phyloP scores from a whole-genome alignment of 176 grass and related monocot species.

The barley (Hordeum vulgare) region DNA sequence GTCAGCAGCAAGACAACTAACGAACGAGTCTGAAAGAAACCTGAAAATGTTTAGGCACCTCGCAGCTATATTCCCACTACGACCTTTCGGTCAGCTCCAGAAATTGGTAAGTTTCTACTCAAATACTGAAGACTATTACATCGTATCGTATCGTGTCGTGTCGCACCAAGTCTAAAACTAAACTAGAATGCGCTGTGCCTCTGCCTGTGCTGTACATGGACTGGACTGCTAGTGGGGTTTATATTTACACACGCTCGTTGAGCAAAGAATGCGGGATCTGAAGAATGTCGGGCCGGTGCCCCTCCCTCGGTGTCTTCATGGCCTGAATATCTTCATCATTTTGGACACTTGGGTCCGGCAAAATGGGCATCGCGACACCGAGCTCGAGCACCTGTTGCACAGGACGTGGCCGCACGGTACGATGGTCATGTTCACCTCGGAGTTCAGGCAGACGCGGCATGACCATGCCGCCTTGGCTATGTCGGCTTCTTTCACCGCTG shows the following conservation, averaged over 20 bases:
- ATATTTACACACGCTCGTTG: conserved; percentile 23
- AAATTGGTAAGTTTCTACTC: too few species aligned
- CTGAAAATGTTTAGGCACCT: not conserved
- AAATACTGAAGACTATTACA: too few species aligned
- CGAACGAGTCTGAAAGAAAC: not conserved
- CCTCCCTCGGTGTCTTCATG: conserved; percentile 29
- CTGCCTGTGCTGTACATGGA: conserved; percentile 8
- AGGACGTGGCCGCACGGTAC: conserved; percentile 90
- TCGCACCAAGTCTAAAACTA: too few species aligned
- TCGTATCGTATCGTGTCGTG: too few species aligned
- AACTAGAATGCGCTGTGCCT: too few species aligned
- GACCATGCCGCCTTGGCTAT: conserved; percentile 77
- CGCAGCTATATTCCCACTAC: not conserved
- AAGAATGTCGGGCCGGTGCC: not conserved
- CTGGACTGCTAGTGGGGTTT: not conserved
- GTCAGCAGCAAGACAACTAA: not conserved
- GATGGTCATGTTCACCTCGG: conserved; percentile 69
- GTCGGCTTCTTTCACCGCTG: conserved; percentile 79
- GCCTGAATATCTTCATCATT: conserved; percentile 92
- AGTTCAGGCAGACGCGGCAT: conserved; percentile 77
- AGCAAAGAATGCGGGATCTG: not conserved
- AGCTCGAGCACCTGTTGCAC: conserved; percentile 70
- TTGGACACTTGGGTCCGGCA: conserved; percentile 68
- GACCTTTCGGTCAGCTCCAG: not conserved
- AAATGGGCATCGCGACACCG: conserved; percentile 83